Evolutionary conservation across 306 rosid species (phyloP).

Genomic region (Pueraria montana): DNA sequence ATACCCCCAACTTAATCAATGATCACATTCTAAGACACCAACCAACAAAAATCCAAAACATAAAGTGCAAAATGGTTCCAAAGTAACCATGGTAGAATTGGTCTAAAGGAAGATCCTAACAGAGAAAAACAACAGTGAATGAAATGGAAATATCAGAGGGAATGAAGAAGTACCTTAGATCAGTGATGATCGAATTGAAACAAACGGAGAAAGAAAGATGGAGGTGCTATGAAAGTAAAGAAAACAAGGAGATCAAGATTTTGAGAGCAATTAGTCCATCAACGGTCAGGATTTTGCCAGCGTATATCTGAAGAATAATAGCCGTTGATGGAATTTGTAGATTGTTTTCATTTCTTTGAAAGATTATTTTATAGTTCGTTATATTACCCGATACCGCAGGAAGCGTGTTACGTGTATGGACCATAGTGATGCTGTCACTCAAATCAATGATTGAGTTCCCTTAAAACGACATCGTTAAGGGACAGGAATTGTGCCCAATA

Average conservation of each 20-base stretch:
- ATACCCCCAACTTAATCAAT: constrained; percentile 6
- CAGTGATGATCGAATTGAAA: constrained; percentile 17
- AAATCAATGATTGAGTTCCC: constrained; percentile 7
- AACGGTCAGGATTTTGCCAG: constrained; percentile 7
- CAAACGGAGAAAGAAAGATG: neutral
- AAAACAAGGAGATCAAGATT: neutral
- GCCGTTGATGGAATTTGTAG: constrained; percentile 33
- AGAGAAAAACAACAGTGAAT: neutral
- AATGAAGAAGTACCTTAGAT: constrained; percentile 39
- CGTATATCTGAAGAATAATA: neutral
- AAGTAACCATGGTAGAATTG: neutral
- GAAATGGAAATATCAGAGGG: neutral
- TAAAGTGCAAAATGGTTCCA: neutral
- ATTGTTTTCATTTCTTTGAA: neutral
- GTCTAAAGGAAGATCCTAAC: neutral
- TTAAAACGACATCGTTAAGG: neutral
- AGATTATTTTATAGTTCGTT: neutral
- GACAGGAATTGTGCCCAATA: too few species aligned
- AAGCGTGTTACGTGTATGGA: constrained; percentile 32
- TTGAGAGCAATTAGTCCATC: constrained; percentile 27
- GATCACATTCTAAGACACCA: neutral
- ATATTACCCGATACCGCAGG: neutral
- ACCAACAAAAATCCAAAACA: constrained; percentile 20
- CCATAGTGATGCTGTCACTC: too few species aligned
- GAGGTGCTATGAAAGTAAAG: neutral